A percentile compares a stretch with the other conserved stretches of the same genome.
Conservation (phyloP, 2,329 filamentous ascomycete genomes). For the Fonsecaea nubica region DNA sequence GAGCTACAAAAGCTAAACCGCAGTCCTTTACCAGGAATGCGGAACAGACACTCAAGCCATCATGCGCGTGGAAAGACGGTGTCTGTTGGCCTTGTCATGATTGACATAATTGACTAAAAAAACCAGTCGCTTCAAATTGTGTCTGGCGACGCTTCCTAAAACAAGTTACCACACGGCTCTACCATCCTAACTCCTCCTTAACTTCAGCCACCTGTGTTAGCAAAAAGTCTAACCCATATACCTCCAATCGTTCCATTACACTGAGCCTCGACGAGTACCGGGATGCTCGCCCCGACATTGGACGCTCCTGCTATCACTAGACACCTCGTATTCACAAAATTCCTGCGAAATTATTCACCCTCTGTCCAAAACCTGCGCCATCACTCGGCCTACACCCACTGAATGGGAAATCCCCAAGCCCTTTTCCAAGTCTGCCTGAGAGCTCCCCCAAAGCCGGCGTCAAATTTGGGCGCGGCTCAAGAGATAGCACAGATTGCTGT, state of each 20-base stretch:
- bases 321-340: slow-evolving; percentile 1
- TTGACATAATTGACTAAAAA: background rate
- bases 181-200: background rate
- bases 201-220: background rate
- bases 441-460: background rate
- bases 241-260: background rate
- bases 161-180: background rate
- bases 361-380: background rate
- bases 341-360: background rate
- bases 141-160: background rate
- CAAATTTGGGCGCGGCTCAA: background rate
- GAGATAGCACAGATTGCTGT: background rate
- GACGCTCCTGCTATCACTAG: background rate
- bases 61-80: background rate
- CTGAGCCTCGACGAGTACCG: background rate
- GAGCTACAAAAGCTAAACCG: background rate
- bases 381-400: background rate
- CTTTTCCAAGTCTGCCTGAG: background rate
- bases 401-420: background rate
- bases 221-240: background rate
- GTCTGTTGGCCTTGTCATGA: background rate
- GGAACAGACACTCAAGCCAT: background rate
- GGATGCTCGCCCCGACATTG: slow-evolving; percentile 1
- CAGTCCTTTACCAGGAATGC: background rate
- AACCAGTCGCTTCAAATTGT: background rate